A percentile compares a stretch with the other conserved stretches of the same genome.
Conservation (phyloP, 2,329 filamentous ascomycete species). For the Xylariaceae sp. region DNA sequence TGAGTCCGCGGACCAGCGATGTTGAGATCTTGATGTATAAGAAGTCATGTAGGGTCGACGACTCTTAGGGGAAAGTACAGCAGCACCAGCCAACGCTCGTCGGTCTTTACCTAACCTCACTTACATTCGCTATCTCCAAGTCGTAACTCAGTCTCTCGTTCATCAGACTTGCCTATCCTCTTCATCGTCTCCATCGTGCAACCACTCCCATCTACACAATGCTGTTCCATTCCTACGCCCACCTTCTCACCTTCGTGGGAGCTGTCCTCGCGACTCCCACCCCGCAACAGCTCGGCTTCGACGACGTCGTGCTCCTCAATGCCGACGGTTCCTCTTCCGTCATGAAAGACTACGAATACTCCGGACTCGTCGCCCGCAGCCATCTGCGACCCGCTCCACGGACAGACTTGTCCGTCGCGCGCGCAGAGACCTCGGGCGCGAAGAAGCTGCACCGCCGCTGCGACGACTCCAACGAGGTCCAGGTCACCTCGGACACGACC, state of each 20-base stretch:
- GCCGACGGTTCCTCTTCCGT: not conserved
- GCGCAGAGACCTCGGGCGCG: slow-evolving; percentile 9
- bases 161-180: not conserved
- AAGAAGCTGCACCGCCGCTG: slow-evolving; percentile 7
- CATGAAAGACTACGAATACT: not conserved
- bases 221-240: not conserved
- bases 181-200: no score
- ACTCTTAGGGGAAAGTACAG: no score
- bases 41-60: no score
- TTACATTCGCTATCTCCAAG: no score
- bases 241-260: not conserved
- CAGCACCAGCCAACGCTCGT: not conserved
- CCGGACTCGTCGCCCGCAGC: not conserved
- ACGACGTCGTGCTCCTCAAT: not conserved
- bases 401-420: slow-evolving; percentile 1
- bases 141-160: not conserved
- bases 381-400: slow-evolving; percentile 22
- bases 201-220: not conserved
- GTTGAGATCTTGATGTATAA: no score
- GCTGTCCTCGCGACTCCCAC: not conserved
- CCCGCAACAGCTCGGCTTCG: not conserved
- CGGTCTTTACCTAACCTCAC: not conserved
- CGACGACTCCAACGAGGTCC: slow-evolving; percentile 17
- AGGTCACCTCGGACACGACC: slow-evolving; percentile 17
- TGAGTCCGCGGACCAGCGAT: no score